Base-by-base conservation (phyloP, 106 monocot species). In the Dendrobium nobile region DNA sequence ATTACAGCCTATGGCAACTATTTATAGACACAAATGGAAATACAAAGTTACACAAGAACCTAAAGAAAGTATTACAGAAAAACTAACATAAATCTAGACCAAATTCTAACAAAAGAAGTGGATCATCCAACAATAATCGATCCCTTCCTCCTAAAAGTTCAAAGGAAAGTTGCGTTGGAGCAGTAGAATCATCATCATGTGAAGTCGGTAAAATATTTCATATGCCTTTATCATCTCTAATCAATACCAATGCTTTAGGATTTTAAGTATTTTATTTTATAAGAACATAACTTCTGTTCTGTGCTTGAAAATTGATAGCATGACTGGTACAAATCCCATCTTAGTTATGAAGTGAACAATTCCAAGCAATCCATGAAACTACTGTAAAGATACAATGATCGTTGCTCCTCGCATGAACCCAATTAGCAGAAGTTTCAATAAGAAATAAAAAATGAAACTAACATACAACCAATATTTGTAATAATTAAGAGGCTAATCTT, bases 391-490 rank as follows among this genome's bases (percentile, higher is more conserved):
- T 5, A 93, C 93, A 11, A 93, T 93, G 44, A 93, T 80, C 7
- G 96, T 91, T 0, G 96, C 87, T 4, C 96, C 96, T 20, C 90
- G 91, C 89, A 90, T 96, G 90, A 96, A 96, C 10, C 96, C 96
- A 7, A 88, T 75, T 26, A 96, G 75, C 2, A 91, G 91, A 7
- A 93, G 86, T 59, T 88, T 91, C 5, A 93, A 96, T 44, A 96
- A 81, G 75, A 93, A 96, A 84, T 96, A 91, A 47, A 96, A 88
- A 9, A 96, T 77, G 78, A 96, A 96, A 0, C 96, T 59, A 96
- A 67, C 84, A 93, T 96, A 70, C 31, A 54, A 22, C 2, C 41
- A 31, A 10, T 13, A 24, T 51, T 20, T n/a, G 7, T 13, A 54
- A 31, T 16, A 13, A 40, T 54, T 19, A 54, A 48, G 18, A 77